These are phyloP conservation scores for Carex pumila DNA, from an alignment of 176 grass and related monocot genomes.

Conservation along the genomic window DNA sequence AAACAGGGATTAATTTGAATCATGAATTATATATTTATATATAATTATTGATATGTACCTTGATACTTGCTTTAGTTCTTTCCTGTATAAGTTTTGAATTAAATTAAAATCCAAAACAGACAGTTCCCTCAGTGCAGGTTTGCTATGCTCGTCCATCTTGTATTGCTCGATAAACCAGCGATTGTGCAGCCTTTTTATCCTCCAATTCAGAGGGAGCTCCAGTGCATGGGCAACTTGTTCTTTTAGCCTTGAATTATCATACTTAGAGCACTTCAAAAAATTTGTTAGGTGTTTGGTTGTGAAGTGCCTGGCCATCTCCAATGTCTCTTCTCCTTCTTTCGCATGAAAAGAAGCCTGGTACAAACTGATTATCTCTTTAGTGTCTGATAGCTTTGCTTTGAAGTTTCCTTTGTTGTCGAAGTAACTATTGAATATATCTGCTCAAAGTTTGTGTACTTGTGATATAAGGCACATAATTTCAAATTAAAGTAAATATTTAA, in stretches of 20 bases:
- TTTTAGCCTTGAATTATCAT: background rate
- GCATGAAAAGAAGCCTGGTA: constrained; percentile 25
- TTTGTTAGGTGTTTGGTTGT: constrained; percentile 19
- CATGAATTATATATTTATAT: background rate
- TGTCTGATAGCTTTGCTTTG: background rate
- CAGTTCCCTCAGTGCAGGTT: constrained; percentile 10
- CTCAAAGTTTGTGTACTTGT: background rate
- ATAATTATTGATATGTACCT: constrained; percentile 6
- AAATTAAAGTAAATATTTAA: background rate
- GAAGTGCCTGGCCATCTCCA: constrained; percentile 18
- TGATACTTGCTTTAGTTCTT: constrained; percentile 20
- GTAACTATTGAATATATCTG: background rate
- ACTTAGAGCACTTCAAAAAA: background rate
- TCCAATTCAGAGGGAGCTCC: constrained; percentile 29
- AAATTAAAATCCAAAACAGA: constrained; percentile 30
- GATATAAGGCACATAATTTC: background rate
- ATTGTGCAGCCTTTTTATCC: constrained; percentile 12
- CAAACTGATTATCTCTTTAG: constrained; percentile 16
- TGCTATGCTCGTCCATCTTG: background rate
- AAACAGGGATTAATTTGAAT: background rate
- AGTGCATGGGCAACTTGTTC: constrained; percentile 13
- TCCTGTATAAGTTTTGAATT: constrained; percentile 9
- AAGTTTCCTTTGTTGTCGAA: background rate
- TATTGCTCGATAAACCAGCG: constrained; percentile 23
- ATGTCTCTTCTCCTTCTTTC: constrained; percentile 13